A percentile compares a stretch with the other conserved stretches of the same genome.
phyloP scores from a whole-genome alignment of 495 filamentous ascomycete species.

The Trichocladium uniseriatum region DNA sequence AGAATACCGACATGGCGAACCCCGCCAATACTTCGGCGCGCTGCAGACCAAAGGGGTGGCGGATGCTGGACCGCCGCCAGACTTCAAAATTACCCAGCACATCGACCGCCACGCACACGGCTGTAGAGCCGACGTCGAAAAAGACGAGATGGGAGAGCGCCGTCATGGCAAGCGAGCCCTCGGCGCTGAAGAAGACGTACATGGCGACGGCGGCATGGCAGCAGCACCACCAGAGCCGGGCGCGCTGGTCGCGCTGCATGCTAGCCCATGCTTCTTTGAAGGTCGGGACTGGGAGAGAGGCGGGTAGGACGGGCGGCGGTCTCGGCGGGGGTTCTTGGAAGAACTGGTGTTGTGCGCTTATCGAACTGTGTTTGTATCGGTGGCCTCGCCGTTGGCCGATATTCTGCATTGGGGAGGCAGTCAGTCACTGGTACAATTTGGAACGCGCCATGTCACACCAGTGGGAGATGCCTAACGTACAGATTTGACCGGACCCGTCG shows the following conservation, averaged over 20 bases:
- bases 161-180: conserved; percentile 84
- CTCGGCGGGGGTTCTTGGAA: conserved; percentile 89
- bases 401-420: conserved; percentile 36
- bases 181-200: conserved; percentile 73
- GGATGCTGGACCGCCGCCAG: conserved; percentile 86
- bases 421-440: neutral
- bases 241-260: conserved; percentile 80
- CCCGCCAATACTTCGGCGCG: conserved; percentile 88
- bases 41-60: conserved; percentile 87
- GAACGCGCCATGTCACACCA: too few relatives aligned
- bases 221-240: conserved; percentile 76
- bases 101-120: conserved; percentile 89
- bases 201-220: conserved; percentile 75
- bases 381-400: conserved; percentile 90
- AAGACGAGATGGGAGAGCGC: conserved; percentile 87
- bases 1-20: conserved; percentile 91
- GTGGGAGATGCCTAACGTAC: conserved; percentile 40
- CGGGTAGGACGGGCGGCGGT: conserved; percentile 81
- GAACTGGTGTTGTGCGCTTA: conserved; percentile 79
- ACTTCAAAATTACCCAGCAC: conserved; percentile 93
- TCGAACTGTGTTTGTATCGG: conserved; percentile 95
- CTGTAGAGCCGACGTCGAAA: conserved; percentile 86
- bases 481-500: conserved; percentile 71
- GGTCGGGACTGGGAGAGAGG: conserved; percentile 88
- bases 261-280: conserved; percentile 71